Percentiles rank a stretch among this genome's conserved stretches.
These are phyloP conservation scores for Trichoderma sp. DNA, from an alignment of 2,329 filamentous ascomycete genomes.

Conservation along the genomic window DNA sequence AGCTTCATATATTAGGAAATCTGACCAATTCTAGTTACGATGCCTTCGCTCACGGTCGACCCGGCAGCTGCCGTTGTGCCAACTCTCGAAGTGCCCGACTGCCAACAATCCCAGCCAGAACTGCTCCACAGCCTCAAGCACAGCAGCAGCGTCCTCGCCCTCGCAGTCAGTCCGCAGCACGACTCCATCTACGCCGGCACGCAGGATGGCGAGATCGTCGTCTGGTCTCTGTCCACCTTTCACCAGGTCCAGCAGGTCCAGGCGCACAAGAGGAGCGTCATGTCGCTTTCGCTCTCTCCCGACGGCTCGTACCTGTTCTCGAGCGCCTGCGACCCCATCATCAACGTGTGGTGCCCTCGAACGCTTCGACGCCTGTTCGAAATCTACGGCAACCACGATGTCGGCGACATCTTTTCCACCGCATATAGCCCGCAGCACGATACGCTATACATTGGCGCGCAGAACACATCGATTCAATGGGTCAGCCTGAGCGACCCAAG, in stretches of 20 bases:
- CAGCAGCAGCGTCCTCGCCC: constrained; percentile 77
- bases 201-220: constrained; percentile 88
- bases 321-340: constrained; percentile 87
- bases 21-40: constrained; percentile 21
- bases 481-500: constrained; percentile 71
- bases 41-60: constrained; percentile 29
- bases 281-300: constrained; percentile 79
- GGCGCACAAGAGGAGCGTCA: constrained; percentile 88
- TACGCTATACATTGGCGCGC: constrained; percentile 87
- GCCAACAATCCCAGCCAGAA: constrained; percentile 52
- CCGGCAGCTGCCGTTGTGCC: constrained; percentile 21
- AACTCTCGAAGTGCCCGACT: constrained; percentile 31
- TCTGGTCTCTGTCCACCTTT: constrained; percentile 89
- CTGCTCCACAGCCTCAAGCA: constrained; percentile 76
- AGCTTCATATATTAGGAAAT: not conserved
- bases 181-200: constrained; percentile 88
- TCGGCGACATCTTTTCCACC: constrained; percentile 95
- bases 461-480: constrained; percentile 97
- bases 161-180: constrained; percentile 77
- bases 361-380: constrained; percentile 80
- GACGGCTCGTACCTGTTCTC: constrained; percentile 82
- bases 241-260: constrained; percentile 78
- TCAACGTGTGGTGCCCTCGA: constrained; percentile 88
- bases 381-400: constrained; percentile 90
- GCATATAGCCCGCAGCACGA: constrained; percentile 79